These are phyloP conservation scores for Onygenales sp. DNA, from an alignment of 2,329 filamentous ascomycete genomes.

Conservation along the genomic window DNA sequence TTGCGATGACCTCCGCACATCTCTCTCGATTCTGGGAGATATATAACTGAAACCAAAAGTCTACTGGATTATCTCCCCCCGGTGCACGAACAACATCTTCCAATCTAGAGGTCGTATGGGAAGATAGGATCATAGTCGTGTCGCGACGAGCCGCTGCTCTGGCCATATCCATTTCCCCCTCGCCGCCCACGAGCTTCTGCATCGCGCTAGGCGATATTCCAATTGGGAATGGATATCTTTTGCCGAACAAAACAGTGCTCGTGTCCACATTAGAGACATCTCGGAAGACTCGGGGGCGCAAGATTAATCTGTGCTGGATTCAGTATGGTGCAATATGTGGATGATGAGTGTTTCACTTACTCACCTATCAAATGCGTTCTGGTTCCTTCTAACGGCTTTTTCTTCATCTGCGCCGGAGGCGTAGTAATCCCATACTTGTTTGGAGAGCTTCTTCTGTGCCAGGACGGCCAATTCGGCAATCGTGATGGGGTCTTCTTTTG, in stretches of 20 bases:
- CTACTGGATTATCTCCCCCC: background rate
- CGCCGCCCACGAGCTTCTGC: slow-evolving; percentile 55
- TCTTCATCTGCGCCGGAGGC: background rate
- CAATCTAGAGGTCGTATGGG: slow-evolving; percentile 52
- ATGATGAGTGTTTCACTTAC: background rate
- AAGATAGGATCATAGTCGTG: slow-evolving; percentile 58
- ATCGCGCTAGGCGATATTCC: slow-evolving; percentile 61
- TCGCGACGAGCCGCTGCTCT: slow-evolving; percentile 47
- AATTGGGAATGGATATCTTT: slow-evolving; percentile 41
- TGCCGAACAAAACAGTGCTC: slow-evolving; percentile 42
- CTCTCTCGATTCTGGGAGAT: slow-evolving; percentile 30
- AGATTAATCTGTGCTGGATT: background rate
- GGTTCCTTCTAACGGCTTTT: background rate
- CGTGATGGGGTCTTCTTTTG: background rate
- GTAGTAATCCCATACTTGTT: slow-evolving; percentile 2
- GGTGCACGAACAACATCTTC: slow-evolving; percentile 45
- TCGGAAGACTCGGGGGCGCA: background rate
- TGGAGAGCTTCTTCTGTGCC: background rate
- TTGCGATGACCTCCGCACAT: slow-evolving; percentile 44
- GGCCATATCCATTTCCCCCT: slow-evolving; percentile 55
- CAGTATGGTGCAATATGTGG: background rate
- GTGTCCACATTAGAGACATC: slow-evolving; percentile 25
- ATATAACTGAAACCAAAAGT: slow-evolving; percentile 1
- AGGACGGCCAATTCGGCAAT: background rate
- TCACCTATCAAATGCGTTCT: background rate